Conservation (phyloP, 2,329 filamentous ascomycete genomes). For the Colletotrichum acutatum region DNA sequence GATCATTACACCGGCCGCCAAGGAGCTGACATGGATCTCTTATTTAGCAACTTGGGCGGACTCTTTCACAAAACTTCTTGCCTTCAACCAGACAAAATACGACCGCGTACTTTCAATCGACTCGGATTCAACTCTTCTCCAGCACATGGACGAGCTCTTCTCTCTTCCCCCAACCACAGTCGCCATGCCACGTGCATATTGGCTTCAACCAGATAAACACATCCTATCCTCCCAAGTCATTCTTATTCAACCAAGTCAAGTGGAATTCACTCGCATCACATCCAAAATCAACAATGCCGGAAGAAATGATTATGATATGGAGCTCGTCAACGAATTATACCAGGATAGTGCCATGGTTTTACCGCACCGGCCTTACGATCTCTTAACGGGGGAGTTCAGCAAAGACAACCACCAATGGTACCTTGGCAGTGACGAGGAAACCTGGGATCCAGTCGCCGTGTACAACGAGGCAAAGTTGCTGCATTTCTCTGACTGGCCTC, state of each 20-base stretch:
- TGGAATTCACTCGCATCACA: conserved; percentile 55
- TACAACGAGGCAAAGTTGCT: conserved; percentile 71
- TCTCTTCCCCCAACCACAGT: conserved; percentile 68
- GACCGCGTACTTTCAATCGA: conserved; percentile 60
- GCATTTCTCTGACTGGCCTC: conserved; percentile 40
- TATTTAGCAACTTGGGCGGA: conserved; percentile 65
- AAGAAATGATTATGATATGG: conserved; percentile 70
- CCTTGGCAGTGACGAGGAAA: conserved; percentile 51
- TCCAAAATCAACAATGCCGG: conserved; percentile 38
- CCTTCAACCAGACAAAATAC: conserved; percentile 73
- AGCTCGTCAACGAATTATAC: conserved; percentile 73
- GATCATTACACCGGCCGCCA: no score
- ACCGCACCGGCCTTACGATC: conserved; percentile 70
- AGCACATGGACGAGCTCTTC: conserved; percentile 76
- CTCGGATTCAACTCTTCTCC: conserved; percentile 70
- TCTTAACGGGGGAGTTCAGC: conserved; percentile 72
- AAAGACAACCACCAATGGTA: conserved; percentile 57
- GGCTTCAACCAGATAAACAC: conserved; percentile 65
- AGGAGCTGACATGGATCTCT: background rate
- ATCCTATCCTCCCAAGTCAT: conserved; percentile 71
- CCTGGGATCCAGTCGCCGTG: conserved; percentile 64
- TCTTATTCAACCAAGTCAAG: conserved; percentile 66
- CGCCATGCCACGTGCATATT: conserved; percentile 77
- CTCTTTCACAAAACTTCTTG: conserved; percentile 74
- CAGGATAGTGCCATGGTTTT: conserved; percentile 67